phyloP scores from a whole-genome alignment of 768 basidiomycete genomes.

The Crepidotus variabilis region DNA sequence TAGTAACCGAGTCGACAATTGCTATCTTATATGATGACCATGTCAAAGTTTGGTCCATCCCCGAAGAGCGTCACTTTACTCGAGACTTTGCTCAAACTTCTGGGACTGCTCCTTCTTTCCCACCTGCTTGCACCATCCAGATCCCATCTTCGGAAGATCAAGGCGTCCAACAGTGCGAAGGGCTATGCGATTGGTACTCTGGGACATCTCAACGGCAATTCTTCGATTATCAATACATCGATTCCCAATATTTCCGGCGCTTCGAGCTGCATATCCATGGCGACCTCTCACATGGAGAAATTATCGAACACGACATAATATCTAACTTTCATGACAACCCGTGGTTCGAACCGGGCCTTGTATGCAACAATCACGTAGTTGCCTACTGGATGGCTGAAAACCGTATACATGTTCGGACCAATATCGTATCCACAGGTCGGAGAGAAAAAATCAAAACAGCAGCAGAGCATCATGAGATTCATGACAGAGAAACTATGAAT shows the following conservation, averaged over 20 bases:
- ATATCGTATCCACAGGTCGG: too few relatives aligned
- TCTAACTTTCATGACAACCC: too few relatives aligned
- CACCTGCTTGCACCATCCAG: background rate
- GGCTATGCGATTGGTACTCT: constrained; percentile 16
- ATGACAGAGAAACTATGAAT: too few relatives aligned
- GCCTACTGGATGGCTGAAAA: background rate
- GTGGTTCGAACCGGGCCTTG: background rate
- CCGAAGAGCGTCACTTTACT: constrained; percentile 2
- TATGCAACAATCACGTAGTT: background rate
- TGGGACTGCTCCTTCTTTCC: background rate
- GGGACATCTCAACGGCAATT: constrained; percentile 7
- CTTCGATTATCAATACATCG: background rate
- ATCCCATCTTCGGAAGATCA: background rate
- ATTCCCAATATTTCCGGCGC: background rate
- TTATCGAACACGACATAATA: background rate
- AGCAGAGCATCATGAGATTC: too few relatives aligned
- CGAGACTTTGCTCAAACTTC: background rate
- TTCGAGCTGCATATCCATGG: background rate
- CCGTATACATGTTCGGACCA: background rate
- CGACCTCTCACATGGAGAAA: background rate
- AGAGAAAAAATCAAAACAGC: too few relatives aligned
- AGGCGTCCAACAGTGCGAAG: constrained; percentile 3
- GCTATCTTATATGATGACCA: constrained; percentile 6
- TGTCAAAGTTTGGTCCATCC: constrained; percentile 11
- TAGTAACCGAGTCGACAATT: constrained; percentile 6